Evolutionary conservation across 2,329 filamentous ascomycete species (phyloP).

Genomic region (Paecilomyces sp.): DNA sequence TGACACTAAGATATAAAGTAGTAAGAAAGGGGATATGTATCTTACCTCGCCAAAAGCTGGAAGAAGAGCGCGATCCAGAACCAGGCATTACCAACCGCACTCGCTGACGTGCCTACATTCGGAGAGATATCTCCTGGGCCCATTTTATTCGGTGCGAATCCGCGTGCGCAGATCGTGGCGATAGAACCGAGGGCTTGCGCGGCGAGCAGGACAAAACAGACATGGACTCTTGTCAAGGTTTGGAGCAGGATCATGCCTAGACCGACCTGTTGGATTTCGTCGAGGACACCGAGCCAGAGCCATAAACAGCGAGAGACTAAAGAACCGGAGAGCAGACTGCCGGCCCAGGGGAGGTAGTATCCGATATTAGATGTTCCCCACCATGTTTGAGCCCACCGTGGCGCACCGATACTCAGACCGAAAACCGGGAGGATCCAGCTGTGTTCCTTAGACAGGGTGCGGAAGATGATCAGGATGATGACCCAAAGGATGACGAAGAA

Average conservation of each 20-base stretch:
- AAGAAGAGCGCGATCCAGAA: conserved; percentile 50
- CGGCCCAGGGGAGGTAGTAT: conserved; percentile 51
- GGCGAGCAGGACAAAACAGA: conserved; percentile 18
- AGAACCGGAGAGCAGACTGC: conserved; percentile 41
- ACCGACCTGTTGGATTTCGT: conserved; percentile 53
- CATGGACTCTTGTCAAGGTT: conserved; percentile 53
- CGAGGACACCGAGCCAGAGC: conserved; percentile 56
- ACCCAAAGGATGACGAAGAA: conserved; percentile 43
- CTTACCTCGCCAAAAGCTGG: conserved; percentile 48
- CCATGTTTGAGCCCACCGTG: conserved; percentile 55
- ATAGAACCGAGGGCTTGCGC: conserved; percentile 51
- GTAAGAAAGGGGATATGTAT: conserved; percentile 27
- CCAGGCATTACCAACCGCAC: conserved; percentile 41
- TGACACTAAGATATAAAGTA: background rate
- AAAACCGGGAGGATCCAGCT: conserved; percentile 57
- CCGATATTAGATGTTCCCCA: conserved; percentile 52
- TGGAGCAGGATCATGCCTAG: conserved; percentile 56
- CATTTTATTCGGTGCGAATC: conserved; percentile 47
- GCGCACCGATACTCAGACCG: conserved; percentile 43
- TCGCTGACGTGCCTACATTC: conserved; percentile 45
- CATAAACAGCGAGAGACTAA: conserved; percentile 47
- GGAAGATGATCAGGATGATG: conserved; percentile 32
- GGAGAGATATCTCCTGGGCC: conserved; percentile 40
- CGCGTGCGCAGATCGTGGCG: conserved; percentile 51
- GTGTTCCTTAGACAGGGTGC: conserved; percentile 45